Base-by-base conservation (phyloP, 495 filamentous ascomycete species). In the Penicilliopsis zonata region DNA sequence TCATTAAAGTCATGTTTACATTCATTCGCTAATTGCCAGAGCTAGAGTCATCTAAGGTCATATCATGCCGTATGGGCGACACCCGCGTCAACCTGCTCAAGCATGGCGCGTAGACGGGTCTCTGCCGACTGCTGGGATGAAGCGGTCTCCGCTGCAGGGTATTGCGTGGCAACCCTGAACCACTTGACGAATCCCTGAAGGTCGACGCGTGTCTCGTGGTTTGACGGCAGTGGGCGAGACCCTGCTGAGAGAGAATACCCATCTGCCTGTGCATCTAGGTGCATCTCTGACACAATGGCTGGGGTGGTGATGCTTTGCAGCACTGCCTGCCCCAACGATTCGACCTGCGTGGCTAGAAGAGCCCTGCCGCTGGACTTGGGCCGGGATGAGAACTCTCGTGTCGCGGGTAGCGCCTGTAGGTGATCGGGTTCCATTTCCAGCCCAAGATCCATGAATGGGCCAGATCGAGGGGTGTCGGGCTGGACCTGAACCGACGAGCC, bases 231-330 rank as follows among this genome's bases (percentile, higher is more conserved):
- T 27, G 25, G 3, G 25, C 25, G 25, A 12, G 25, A 27, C 14
- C 22, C 30, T 4, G 13, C n/a, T 12, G 14, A 13, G 6, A 20
- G 12, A 4, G 40, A 34, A 1, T 35, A 36, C 6, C 41, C 42
- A 20, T 53, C 47, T 5, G 49, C 57, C 26, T 47, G 53, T 0
- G 57, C 62, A 34, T 63, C 55, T 13, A 66, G 40, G 33, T 57
- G 48, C 0, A 56, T 44, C 41, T 66, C 62, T 0, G 58, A 60
- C 7, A 64, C 53, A 0, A 66, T 34, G 22, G 61, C 58, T 8
- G 58, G 48, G 1, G 62, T 63, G 3, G 42, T 33, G 13, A 59
- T 53, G 7, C 40, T 37, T 18, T 40, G 37, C 4, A 30, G 37
- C 3, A 32, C 26, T 21, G 41, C 35, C 5, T 38, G 30, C 28